Evolutionary conservation across 257 asterid species (phyloP).

Genomic region (Craterostigma plantagineum): DNA sequence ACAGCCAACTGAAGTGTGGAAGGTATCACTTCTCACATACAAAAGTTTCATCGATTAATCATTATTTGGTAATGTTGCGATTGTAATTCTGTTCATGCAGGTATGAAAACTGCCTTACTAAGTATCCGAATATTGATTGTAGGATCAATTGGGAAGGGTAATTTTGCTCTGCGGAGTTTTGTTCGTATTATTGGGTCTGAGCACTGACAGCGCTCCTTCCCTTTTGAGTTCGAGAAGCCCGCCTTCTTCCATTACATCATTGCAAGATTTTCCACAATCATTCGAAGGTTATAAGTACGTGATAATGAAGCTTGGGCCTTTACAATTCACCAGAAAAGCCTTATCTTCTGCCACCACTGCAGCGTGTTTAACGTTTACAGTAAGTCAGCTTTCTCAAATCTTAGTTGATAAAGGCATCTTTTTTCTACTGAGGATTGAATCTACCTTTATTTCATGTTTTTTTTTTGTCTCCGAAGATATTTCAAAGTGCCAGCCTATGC

Average conservation of each 20-base stretch:
- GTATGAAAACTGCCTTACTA: conserved; percentile 20
- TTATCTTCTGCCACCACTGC: conserved; percentile 69
- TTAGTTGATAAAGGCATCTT: background rate
- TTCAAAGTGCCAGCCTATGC: conserved; percentile 98
- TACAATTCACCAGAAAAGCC: conserved; percentile 78
- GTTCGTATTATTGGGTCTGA: conserved; percentile 62
- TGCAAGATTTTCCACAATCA: conserved; percentile 42
- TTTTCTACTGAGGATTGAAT: background rate
- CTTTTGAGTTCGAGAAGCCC: conserved; percentile 68
- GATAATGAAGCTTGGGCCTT: conserved; percentile 65
- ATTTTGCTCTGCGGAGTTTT: conserved; percentile 63
- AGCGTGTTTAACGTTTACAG: conserved; percentile 87
- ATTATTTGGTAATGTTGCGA: too few relatives aligned
- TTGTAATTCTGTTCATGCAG: conserved; percentile 28
- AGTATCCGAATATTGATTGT: conserved; percentile 29
- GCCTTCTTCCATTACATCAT: conserved; percentile 52
- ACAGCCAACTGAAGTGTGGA: conserved; percentile 86
- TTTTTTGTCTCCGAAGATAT: conserved; percentile 31
- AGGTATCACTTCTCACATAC: conserved; percentile 28
- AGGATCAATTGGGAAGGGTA: conserved; percentile 97
- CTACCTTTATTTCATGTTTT: background rate
- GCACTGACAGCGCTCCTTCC: conserved; percentile 84
- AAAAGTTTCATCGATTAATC: background rate
- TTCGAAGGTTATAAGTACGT: conserved; percentile 65
- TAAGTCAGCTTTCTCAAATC: conserved; percentile 20